Evolutionary conservation across 2,329 filamentous ascomycete genomes (phyloP).

Genomic region (Leptodontidium sp.): DNA sequence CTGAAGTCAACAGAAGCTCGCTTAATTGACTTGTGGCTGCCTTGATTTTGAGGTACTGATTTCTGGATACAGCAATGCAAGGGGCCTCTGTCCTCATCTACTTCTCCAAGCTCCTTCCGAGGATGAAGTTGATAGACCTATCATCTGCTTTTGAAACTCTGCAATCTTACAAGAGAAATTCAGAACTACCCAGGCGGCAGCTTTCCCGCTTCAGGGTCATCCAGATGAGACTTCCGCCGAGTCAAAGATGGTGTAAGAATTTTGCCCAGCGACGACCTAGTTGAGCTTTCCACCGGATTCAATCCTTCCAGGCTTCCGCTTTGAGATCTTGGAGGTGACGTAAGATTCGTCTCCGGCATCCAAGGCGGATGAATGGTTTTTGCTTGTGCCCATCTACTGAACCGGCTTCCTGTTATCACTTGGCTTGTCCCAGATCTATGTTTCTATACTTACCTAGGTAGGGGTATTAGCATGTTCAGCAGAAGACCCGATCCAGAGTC

Average conservation of each 20-base stretch:
- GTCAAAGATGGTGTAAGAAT: background rate
- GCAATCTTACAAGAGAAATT: background rate
- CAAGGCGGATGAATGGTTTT: background rate
- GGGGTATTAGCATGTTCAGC: background rate
- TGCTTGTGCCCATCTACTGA: background rate
- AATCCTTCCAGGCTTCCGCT: background rate
- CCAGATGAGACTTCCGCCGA: background rate
- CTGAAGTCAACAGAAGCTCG: slow-evolving; percentile 6
- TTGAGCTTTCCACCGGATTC: background rate
- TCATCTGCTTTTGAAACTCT: background rate
- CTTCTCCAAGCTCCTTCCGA: background rate
- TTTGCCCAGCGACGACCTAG: background rate
- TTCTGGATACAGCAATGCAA: background rate
- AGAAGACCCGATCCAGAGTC: background rate
- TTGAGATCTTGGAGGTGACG: background rate
- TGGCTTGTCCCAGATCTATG: background rate
- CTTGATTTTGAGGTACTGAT: background rate
- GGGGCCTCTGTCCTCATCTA: background rate
- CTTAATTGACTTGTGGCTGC: background rate
- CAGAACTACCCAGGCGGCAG: background rate
- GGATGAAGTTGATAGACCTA: background rate
- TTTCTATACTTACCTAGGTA: background rate
- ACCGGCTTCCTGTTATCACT: background rate
- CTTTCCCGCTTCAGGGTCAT: slow-evolving; percentile 1
- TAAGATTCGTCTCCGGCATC: background rate